Percentiles rank a stretch among this genome's conserved stretches.
Conservation (phyloP, 805 yeast species). For the Nakazawaea ishiwadae region DNA sequence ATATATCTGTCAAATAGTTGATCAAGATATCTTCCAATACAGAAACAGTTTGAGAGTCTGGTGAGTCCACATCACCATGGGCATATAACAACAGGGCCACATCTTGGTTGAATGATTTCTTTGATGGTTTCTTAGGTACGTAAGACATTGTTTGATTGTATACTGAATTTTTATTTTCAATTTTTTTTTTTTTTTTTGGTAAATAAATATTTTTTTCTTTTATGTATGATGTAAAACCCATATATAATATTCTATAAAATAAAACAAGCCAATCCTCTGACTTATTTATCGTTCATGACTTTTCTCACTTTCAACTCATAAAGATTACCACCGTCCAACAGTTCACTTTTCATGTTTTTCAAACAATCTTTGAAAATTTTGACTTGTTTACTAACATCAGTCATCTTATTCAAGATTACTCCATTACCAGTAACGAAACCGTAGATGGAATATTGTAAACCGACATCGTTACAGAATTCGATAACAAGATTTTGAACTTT, state of each 20-base stretch:
- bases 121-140: constrained; percentile 6
- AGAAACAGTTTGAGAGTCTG: constrained; percentile 60
- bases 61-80: constrained; percentile 68
- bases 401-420: constrained; percentile 62
- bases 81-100: constrained; percentile 61
- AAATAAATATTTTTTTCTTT: too few relatives aligned
- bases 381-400: constrained; percentile 78
- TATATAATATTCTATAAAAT: too few relatives aligned
- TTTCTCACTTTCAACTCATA: constrained; percentile 24
- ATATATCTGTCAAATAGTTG: constrained; percentile 55
- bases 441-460: constrained; percentile 75
- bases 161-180: background rate
- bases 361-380: constrained; percentile 70
- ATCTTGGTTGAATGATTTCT: constrained; percentile 29
- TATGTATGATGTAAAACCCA: too few relatives aligned
- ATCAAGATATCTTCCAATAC: constrained; percentile 65
- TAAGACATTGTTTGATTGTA: constrained; percentile 3
- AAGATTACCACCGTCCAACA: constrained; percentile 22
- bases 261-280: too few relatives aligned
- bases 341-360: constrained; percentile 54
- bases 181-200: background rate
- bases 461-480: constrained; percentile 71
- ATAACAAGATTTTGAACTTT: constrained; percentile 67
- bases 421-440: constrained; percentile 79
- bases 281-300: background rate